These are phyloP conservation scores for Colletotrichum phormii DNA, from an alignment of 2,329 filamentous ascomycete species.

Conservation along the genomic window DNA sequence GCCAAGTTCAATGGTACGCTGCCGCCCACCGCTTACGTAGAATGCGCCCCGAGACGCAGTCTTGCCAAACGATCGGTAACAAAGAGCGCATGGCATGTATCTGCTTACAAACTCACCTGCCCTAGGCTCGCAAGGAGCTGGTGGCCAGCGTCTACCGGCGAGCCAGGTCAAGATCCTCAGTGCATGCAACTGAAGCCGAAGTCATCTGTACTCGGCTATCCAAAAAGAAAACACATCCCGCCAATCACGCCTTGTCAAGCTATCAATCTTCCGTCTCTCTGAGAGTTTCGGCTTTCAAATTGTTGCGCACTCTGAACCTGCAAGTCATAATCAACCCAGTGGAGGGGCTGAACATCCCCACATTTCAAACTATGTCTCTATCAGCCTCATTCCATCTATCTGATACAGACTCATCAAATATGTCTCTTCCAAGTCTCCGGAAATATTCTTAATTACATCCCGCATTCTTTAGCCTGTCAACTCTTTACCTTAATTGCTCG, in stretches of 20 bases:
- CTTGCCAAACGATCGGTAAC: background rate
- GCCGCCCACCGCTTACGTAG: background rate
- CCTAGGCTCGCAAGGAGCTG: background rate
- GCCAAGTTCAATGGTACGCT: background rate
- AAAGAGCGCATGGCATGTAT: background rate
- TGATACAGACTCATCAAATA: background rate
- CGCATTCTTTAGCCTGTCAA: background rate
- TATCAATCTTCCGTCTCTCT: background rate
- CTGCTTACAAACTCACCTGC: background rate
- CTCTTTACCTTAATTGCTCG: background rate
- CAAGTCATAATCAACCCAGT: conserved; percentile 19
- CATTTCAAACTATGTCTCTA: conserved; percentile 17
- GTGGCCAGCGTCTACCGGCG: background rate
- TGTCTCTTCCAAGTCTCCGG: background rate
- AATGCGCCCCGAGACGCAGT: background rate
- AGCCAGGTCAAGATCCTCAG: background rate
- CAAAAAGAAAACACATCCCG: background rate
- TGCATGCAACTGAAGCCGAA: conserved; percentile 25
- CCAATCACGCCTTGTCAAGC: conserved; percentile 7
- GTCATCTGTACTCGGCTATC: background rate
- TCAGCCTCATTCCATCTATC: conserved; percentile 17
- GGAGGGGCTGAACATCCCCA: conserved; percentile 22
- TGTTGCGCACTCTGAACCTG: background rate
- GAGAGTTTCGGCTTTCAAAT: background rate
- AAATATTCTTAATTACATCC: background rate